phyloP scores from a whole-genome alignment of 495 filamentous ascomycete species.

The Alectoria sarmentosa region DNA sequence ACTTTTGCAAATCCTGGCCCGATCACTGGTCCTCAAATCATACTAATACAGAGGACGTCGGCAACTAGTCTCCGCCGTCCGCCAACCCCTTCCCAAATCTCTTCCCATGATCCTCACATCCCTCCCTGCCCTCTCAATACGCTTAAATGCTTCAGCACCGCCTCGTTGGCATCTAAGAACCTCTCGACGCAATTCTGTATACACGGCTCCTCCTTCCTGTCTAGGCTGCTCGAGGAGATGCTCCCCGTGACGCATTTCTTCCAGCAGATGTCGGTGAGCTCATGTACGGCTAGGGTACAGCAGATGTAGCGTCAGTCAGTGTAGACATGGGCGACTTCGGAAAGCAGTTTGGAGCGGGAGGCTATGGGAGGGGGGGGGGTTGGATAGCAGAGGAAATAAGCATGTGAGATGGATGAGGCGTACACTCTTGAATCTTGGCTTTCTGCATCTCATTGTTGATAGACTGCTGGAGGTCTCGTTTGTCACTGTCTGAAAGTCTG shows the following conservation, averaged over 20 bases:
- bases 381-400: no score
- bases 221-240: constrained; percentile 59
- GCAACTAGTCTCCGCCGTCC: background rate
- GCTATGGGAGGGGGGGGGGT: no score
- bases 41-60: background rate
- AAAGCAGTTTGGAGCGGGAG: background rate
- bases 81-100: background rate
- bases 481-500: constrained; percentile 73
- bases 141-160: constrained; percentile 75
- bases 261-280: constrained; percentile 83
- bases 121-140: constrained; percentile 41
- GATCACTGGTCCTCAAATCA: background rate
- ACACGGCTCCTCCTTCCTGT: constrained; percentile 70
- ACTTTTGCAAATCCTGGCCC: background rate
- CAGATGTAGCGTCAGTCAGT: background rate
- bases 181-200: constrained; percentile 87
- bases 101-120: constrained; percentile 9
- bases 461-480: constrained; percentile 78
- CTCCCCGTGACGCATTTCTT: constrained; percentile 75
- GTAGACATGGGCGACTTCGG: no score
- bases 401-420: no score
- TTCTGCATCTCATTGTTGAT: constrained; percentile 76
- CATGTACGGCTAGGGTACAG: constrained; percentile 63
- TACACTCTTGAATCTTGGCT: constrained; percentile 69
- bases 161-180: constrained; percentile 80